A percentile compares a stretch with the other conserved stretches of the same genome.
Evolutionary conservation across 2,329 filamentous ascomycete genomes (phyloP).

Genomic region (Fusarium sp.): DNA sequence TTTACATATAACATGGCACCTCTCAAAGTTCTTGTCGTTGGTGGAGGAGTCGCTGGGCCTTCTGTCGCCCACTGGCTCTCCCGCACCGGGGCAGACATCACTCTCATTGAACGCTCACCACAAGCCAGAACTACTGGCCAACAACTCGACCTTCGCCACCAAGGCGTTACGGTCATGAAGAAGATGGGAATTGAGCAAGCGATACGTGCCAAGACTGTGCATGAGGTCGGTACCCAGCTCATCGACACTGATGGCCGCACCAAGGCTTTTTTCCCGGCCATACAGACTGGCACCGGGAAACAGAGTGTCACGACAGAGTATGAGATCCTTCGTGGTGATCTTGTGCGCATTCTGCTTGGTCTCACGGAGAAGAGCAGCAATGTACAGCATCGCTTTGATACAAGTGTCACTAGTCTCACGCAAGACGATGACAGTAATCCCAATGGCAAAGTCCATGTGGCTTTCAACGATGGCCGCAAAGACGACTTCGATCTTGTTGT

Average conservation of each 20-base stretch:
- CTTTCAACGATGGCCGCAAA: constrained; percentile 1
- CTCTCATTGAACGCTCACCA: constrained; percentile 24
- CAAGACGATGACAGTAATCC: constrained; percentile 16
- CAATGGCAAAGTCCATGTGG: constrained; percentile 13
- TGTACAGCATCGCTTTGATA: constrained; percentile 11
- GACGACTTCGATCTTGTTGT: constrained; percentile 22
- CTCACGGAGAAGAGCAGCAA: constrained; percentile 9
- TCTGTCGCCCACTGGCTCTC: constrained; percentile 34
- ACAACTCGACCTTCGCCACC: constrained; percentile 21
- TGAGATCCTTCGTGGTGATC: constrained; percentile 17
- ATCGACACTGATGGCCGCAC: not conserved
- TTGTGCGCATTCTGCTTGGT: constrained; percentile 11
- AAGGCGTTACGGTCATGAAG: constrained; percentile 22
- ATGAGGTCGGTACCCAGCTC: constrained; percentile 1
- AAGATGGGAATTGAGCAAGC: constrained; percentile 30
- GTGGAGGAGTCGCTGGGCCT: constrained; percentile 37
- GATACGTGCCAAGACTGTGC: constrained; percentile 7
- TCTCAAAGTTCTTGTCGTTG: constrained; percentile 33
- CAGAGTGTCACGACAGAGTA: constrained; percentile 18
- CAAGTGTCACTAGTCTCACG: constrained; percentile 5
- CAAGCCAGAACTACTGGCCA: constrained; percentile 8
- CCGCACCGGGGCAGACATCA: constrained; percentile 25
- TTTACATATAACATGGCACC: constrained; percentile 4
- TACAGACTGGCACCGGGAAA: not conserved
- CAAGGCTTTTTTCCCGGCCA: not conserved